phyloP scores from a whole-genome alignment of 352 stramenopile species.

The Hyaloperonospora brassicae region DNA sequence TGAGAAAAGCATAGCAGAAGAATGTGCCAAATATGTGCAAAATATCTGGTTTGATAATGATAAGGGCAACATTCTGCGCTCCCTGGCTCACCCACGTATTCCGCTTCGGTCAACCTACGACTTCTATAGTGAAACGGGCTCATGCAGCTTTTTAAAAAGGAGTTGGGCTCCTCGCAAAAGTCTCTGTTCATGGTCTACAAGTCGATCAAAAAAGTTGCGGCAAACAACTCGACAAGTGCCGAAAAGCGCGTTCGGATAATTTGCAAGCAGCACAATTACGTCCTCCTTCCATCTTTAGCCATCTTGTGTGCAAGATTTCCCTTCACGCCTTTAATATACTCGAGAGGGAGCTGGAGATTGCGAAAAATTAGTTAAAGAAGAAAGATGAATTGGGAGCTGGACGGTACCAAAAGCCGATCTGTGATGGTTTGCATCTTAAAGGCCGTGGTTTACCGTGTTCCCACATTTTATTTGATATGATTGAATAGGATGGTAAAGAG shows the following conservation, averaged over 20 bases:
- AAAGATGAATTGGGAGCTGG: background rate
- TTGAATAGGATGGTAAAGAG: background rate
- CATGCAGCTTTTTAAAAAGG: too few relatives aligned
- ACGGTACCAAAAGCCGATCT: background rate
- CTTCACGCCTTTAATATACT: background rate
- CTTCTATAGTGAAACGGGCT: too few relatives aligned
- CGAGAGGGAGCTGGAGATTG: background rate
- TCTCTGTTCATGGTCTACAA: background rate
- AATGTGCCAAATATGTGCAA: too few relatives aligned
- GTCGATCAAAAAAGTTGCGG: background rate
- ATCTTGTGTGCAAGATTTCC: background rate
- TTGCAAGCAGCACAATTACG: background rate
- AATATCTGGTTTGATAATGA: too few relatives aligned
- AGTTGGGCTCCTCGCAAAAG: background rate
- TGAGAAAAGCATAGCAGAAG: too few relatives aligned
- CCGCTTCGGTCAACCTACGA: too few relatives aligned
- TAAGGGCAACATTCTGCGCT: too few relatives aligned
- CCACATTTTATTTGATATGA: conserved; percentile 1
- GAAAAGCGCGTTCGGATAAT: too few relatives aligned
- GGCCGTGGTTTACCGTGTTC: too few relatives aligned
- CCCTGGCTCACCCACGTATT: too few relatives aligned
- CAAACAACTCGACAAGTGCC: background rate
- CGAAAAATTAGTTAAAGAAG: background rate
- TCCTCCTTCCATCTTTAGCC: background rate
- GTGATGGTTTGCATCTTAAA: too few relatives aligned